Evolutionary conservation across 495 filamentous ascomycete genomes (phyloP), one percentile per base, ranked within the genome.

Genomic region (Penicillium mononematosum): DNA sequence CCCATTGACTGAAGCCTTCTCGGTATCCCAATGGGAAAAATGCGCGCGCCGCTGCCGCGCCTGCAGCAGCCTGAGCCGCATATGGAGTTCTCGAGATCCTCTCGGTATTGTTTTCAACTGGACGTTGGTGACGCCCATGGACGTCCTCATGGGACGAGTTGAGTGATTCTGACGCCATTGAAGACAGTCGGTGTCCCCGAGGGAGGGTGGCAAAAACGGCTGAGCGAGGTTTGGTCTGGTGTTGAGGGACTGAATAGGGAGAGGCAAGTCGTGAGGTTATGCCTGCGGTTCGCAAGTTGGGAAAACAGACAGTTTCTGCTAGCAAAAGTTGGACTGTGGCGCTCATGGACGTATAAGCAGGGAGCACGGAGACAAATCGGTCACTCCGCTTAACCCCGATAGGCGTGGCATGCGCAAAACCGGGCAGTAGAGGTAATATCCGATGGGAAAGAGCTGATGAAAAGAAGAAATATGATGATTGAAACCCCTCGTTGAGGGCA

Each of bases 1-100:
- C 91, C 93, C 94, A 98, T 81, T 98, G 95, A 51, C 77, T 83
- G 55, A 94, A 89, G 12, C 88, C 93, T 50, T 96, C 93, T 63
- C 91, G 91, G 74, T 95, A 96, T 24, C 91, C 88, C 22, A 98
- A 74, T 4, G 94, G 91, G 62, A 98, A 97, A 69, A 81, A 85
- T 16, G 55, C 67, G 62, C 53, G 66, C 45, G 72, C 58, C 3
- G 65, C 49, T 8, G 71, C 67, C 25, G 70, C 68, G 31, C 67
- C 75, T 48, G 65, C 71, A 59, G 66, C 73, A 58, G 71, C 79
- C 70, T 54, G 74, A 62, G 67, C 80, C 43, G 73, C 69, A 53
- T 74, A 67, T 17, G 73, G 71, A 22, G 60, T 64, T 27, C 58
- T 50, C 17, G 22, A 1, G 2, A 27, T 14, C 20, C 22, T 68